A percentile compares a stretch with the other conserved stretches of the same genome.
Evolutionary conservation across 2,329 filamentous ascomycete genomes (phyloP).

Genomic region (Penicillium sp.): DNA sequence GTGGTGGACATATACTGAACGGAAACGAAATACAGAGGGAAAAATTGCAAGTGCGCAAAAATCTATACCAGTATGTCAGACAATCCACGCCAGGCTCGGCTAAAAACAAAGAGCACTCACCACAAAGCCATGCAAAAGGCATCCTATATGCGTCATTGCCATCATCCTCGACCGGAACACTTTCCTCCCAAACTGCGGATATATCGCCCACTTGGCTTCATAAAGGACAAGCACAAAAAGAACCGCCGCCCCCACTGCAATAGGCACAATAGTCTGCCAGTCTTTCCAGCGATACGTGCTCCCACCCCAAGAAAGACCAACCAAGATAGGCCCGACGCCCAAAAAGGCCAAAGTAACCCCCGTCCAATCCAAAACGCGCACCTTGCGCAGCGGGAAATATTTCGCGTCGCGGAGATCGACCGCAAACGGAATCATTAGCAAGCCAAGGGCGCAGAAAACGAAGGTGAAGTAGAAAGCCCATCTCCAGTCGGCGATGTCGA

Average conservation of each 20-base stretch:
- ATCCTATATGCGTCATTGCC: constrained; percentile 42
- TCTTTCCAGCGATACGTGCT: constrained; percentile 40
- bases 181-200: constrained; percentile 39
- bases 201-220: constrained; percentile 34
- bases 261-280: constrained; percentile 41
- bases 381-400: constrained; percentile 21
- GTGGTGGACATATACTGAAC: constrained; percentile 36
- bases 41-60: constrained; percentile 45
- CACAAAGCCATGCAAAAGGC: constrained; percentile 46
- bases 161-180: constrained; percentile 40
- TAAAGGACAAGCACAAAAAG: constrained; percentile 38
- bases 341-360: constrained; percentile 43
- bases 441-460: constrained; percentile 30
- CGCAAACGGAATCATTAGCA: constrained; percentile 33
- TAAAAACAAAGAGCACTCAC: constrained; percentile 30
- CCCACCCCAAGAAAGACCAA: constrained; percentile 48
- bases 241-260: constrained; percentile 35
- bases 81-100: not conserved
- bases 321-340: constrained; percentile 39
- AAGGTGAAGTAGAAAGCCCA: constrained; percentile 36
- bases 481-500: constrained; percentile 25
- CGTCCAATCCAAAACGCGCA: constrained; percentile 43
- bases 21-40: constrained; percentile 43
- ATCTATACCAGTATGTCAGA: constrained; percentile 32
- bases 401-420: constrained; percentile 29